These are phyloP conservation scores for Prunus mume DNA, from an alignment of 306 rosid genomes.

Conservation along the genomic window DNA sequence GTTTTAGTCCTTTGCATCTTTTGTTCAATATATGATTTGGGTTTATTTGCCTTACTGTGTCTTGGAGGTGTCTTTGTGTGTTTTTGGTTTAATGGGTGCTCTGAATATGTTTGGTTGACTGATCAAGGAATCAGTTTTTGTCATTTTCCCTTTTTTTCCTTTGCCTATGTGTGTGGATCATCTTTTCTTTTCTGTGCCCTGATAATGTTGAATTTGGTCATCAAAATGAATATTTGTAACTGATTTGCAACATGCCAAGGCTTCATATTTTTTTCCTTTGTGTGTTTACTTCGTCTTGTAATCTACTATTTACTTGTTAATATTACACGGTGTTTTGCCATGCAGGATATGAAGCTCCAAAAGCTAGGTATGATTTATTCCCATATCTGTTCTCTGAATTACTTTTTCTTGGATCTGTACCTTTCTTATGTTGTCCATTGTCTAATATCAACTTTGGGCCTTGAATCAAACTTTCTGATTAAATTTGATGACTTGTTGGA, in stretches of 20 bases:
- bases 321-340: constrained; percentile 6
- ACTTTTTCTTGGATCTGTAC: not conserved
- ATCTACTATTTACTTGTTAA: not conserved
- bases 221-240: too few species aligned
- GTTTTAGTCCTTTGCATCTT: not conserved
- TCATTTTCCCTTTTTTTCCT: not conserved
- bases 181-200: too few species aligned
- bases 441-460: not conserved
- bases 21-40: not conserved
- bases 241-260: too few species aligned
- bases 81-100: not conserved
- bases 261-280: not conserved
- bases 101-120: not conserved
- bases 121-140: not conserved
- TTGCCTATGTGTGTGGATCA: not conserved
- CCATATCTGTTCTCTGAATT: not conserved
- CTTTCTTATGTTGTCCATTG: not conserved
- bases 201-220: too few species aligned
- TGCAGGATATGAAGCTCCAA: constrained; percentile 67
- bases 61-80: not conserved
- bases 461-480: not conserved
- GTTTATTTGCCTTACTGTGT: not conserved
- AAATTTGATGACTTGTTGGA: constrained; percentile 3
- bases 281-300: not conserved
- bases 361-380: constrained; percentile 37